Evolutionary conservation across 257 asterid species (phyloP).

Genomic region (Ocimum tenuiflorum): DNA sequence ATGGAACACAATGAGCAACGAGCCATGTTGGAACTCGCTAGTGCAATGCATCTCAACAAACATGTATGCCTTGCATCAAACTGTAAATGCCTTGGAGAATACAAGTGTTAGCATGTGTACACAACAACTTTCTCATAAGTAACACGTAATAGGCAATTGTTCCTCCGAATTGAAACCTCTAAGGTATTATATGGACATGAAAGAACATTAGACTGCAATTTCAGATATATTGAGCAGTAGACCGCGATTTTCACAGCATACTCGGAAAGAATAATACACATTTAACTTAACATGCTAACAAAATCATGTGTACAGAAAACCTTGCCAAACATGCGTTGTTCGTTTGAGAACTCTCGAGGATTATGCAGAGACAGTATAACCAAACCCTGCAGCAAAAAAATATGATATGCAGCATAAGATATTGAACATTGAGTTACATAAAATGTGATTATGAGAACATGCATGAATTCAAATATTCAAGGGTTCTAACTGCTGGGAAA

Average conservation of each 20-base stretch:
- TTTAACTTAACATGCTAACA: constrained; percentile 3
- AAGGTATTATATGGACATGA: constrained; percentile 6
- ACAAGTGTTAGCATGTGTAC: constrained; percentile 2
- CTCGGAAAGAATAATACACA: background rate
- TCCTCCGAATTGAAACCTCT: background rate
- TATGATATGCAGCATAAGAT: background rate
- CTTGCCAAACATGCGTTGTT: constrained; percentile 34
- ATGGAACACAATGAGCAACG: too few species aligned
- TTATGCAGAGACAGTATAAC: constrained; percentile 61
- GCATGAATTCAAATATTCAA: background rate
- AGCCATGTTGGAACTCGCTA: constrained; percentile 2
- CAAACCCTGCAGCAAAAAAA: constrained; percentile 56
- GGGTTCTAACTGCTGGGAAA: too few species aligned
- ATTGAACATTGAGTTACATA: too few species aligned
- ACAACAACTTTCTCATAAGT: constrained; percentile 6
- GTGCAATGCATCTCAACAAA: background rate
- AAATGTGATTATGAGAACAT: too few species aligned
- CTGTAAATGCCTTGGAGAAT: background rate
- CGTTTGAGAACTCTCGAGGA: constrained; percentile 43
- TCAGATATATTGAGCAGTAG: background rate
- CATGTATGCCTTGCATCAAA: background rate
- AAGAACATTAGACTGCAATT: constrained; percentile 4
- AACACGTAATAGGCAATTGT: too few species aligned
- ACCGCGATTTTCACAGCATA: background rate
- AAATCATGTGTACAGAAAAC: constrained; percentile 23